Evolutionary conservation across 2,329 filamentous ascomycete species (phyloP).

Genomic region (Helminthosporium solani): DNA sequence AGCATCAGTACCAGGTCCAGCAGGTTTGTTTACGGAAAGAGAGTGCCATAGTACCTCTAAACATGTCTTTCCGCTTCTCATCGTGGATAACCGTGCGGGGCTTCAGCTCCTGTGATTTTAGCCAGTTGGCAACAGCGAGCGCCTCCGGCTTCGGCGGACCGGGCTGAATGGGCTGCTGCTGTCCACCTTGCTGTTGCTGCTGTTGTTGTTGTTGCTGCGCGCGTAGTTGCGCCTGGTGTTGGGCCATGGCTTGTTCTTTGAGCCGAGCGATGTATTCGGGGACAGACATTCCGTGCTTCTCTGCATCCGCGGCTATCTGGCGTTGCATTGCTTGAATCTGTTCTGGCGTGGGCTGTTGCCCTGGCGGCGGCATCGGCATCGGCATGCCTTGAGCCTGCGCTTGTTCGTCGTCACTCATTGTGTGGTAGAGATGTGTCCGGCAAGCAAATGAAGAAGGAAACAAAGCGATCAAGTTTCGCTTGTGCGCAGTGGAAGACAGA

Average conservation of each 20-base stretch:
- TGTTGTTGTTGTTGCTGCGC: constrained; percentile 35
- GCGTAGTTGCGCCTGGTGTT: constrained; percentile 50
- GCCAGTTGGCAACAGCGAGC: constrained; percentile 83
- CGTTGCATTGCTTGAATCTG: constrained; percentile 83
- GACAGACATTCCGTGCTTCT: constrained; percentile 80
- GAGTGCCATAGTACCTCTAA: constrained; percentile 68
- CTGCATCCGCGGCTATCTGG: constrained; percentile 78
- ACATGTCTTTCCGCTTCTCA: constrained; percentile 97
- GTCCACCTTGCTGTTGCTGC: constrained; percentile 57
- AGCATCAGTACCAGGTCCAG: not conserved
- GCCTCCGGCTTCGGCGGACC: constrained; percentile 87
- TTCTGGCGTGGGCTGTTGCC: constrained; percentile 69
- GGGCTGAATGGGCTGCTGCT: constrained; percentile 67
- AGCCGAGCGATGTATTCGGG: constrained; percentile 72
- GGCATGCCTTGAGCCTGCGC: constrained; percentile 24
- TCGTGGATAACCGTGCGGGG: constrained; percentile 87
- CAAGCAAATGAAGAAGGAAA: not conserved
- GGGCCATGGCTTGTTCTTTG: constrained; percentile 56
- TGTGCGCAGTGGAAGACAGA: not conserved
- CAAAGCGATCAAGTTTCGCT: not conserved
- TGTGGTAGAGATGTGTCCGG: not conserved
- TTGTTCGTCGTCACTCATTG: constrained; percentile 23
- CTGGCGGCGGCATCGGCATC: constrained; percentile 33
- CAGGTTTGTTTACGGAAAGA: not conserved
- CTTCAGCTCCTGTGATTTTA: constrained; percentile 83